Percentiles rank a stretch among this genome's conserved stretches.
These are phyloP conservation scores for Litsea cubeba DNA, from an alignment of 164 flowering plant genomes.

Conservation along the genomic window DNA sequence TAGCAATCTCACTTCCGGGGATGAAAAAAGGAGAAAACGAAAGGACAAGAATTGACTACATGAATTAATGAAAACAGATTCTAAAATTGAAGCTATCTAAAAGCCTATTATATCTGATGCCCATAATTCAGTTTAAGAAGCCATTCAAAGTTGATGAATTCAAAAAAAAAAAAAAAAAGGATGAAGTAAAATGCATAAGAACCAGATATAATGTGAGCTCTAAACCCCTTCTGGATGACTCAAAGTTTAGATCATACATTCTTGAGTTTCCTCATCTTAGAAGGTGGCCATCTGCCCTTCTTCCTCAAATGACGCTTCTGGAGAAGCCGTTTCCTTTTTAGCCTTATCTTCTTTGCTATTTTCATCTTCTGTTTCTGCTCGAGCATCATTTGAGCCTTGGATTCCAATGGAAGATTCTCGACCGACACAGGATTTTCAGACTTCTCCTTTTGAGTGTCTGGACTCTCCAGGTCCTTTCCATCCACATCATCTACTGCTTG, in stretches of 20 bases:
- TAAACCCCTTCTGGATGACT: conserved; percentile 25
- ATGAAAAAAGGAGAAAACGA: neutral
- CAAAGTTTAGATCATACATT: conserved; percentile 45
- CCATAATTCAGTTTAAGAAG: neutral
- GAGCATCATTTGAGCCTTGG: conserved; percentile 55
- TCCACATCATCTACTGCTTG: conserved; percentile 41
- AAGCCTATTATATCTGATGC: neutral
- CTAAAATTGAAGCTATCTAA: no score
- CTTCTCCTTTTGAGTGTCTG: conserved; percentile 23
- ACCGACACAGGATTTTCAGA: conserved; percentile 39
- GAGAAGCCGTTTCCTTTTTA: conserved; percentile 71
- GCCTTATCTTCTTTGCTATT: conserved; percentile 79
- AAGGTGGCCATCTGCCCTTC: conserved; percentile 98
- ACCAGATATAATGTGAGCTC: conserved; percentile 2
- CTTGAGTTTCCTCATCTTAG: conserved; percentile 86
- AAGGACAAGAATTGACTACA: neutral
- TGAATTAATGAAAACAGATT: no score
- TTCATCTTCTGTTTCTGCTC: conserved; percentile 79
- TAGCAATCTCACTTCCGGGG: neutral
- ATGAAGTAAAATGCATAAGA: conserved; percentile 4
- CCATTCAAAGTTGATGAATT: neutral
- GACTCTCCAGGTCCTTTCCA: conserved; percentile 25
- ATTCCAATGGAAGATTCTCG: conserved; percentile 74
- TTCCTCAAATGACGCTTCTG: conserved; percentile 78
- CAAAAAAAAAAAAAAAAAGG: neutral